Percentiles rank a stretch among this genome's conserved stretches.
phyloP scores from a whole-genome alignment of 2,329 filamentous ascomycete species.

The Colletotrichum zoysiae region DNA sequence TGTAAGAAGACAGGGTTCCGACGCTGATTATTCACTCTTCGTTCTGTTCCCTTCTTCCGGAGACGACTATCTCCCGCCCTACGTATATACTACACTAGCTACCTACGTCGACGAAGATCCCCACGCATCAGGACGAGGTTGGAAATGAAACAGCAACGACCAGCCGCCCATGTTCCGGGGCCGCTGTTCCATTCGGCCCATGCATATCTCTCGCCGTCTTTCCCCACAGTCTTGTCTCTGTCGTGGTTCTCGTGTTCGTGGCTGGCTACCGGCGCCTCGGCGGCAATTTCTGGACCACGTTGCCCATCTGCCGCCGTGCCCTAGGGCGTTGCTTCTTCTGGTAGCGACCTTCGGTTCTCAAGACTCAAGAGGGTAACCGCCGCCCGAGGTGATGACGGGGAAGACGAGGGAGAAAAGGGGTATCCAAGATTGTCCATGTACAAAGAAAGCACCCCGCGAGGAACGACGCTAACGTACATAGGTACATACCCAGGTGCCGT shows the following conservation, averaged over 20 bases:
- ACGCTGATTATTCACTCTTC: neutral
- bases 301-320: neutral
- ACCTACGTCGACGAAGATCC: neutral
- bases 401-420: neutral
- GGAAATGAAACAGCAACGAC: conserved; percentile 3
- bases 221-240: neutral
- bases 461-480: neutral
- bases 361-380: neutral
- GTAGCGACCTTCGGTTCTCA: neutral
- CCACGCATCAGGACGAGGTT: conserved; percentile 1
- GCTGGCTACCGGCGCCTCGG: conserved; percentile 9
- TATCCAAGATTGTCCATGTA: neutral
- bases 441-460: neutral
- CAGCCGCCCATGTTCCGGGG: neutral
- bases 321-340: neutral
- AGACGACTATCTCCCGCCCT: conserved; percentile 7
- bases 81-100: neutral
- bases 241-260: conserved; percentile 15
- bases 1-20: too few species aligned
- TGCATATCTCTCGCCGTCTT: neutral
- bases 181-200: neutral
- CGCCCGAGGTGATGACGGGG: neutral
- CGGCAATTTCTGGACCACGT: conserved; percentile 12
- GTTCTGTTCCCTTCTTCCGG: neutral
- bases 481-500: neutral